Evolutionary conservation across 129 eudicot genomes (phyloP).

Genomic region (Apium graveolens): DNA sequence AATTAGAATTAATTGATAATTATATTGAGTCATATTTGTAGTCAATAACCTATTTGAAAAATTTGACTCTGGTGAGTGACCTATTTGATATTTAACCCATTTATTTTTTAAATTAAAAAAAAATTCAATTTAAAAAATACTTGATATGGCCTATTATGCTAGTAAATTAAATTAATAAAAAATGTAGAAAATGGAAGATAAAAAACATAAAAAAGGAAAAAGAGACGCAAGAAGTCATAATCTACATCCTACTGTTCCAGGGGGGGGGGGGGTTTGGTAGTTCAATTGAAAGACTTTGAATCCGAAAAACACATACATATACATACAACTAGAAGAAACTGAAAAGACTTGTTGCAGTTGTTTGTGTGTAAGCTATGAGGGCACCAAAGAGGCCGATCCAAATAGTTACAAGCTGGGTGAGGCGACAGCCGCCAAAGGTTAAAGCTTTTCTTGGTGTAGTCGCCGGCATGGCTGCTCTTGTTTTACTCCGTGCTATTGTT

Average conservation of each 20-base stretch:
- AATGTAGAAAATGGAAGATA: not conserved
- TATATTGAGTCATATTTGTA: too few relatives aligned
- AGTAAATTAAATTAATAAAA: too few relatives aligned
- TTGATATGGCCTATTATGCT: too few relatives aligned
- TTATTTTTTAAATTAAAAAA: too few relatives aligned
- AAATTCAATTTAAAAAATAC: too few relatives aligned
- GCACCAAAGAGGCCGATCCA: slow-evolving; percentile 84
- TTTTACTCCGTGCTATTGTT: slow-evolving; percentile 37
- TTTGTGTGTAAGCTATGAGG: slow-evolving; percentile 17
- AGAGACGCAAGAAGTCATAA: not conserved
- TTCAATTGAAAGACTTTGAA: not conserved
- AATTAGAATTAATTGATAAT: too few relatives aligned
- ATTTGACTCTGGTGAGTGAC: too few relatives aligned
- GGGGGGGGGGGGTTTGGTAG: not conserved
- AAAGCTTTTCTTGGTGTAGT: slow-evolving; percentile 87
- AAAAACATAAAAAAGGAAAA: not conserved
- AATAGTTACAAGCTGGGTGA: slow-evolving; percentile 40
- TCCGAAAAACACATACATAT: not conserved
- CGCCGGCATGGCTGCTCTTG: slow-evolving; percentile 68
- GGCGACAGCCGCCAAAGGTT: slow-evolving; percentile 45
- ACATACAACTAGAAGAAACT: not conserved
- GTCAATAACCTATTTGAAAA: too few relatives aligned
- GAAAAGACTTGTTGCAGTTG: not conserved
- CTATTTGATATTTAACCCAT: too few relatives aligned
- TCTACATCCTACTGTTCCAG: not conserved